Base-by-base conservation (phyloP, 1,284 basidiomycete species). In the Puccinia horiana region DNA sequence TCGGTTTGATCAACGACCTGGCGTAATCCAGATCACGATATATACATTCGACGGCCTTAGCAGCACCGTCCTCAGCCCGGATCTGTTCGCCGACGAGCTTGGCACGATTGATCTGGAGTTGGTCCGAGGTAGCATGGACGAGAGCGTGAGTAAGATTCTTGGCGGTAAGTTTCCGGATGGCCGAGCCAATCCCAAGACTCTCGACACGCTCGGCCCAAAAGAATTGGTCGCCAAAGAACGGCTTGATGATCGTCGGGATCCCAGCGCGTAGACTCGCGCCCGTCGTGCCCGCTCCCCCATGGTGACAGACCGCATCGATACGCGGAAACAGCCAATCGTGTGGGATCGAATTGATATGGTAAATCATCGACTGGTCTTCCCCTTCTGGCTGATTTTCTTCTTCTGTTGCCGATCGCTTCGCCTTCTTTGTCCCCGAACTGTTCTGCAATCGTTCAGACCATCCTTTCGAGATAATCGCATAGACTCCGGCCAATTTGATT, bases 311-410 rank as follows among this genome's bases (percentile, higher is more conserved):
- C 16, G 95, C 96, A 86, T 98, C 94, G 83, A 99, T 94, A 76
- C 92, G 91, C 82, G 91, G 91, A 89, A 99, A 99, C 49, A 99
- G 88, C 97, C 97, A 98, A 86, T 98, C 94, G 86, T 99, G 96
- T 56, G 96, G 96, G 73, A 98, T 91, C 2, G 94, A 94, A 37
- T 92, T 90, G 83, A 99, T 92, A 1, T 85, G 85, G 82, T 85
- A 86, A 29, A 87, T 84, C 65, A 80, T 82, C 65, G 69, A 69
- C 42, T n/a, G 32, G 18, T 81, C 67, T 29, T 47, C 65, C 26
- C 29, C n/a, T 83, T 83, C 85, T 83, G 79, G 79, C 83, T 35
- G 40, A 23, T 0, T 81, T 54, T 72, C 83, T 83, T 37, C 84
- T 67, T 63, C 85, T 54, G n/a, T 47, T 5, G 6, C 26, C 49